Conservation (phyloP, 495 filamentous ascomycete species). For the Podospora pseudoanserina region DNA sequence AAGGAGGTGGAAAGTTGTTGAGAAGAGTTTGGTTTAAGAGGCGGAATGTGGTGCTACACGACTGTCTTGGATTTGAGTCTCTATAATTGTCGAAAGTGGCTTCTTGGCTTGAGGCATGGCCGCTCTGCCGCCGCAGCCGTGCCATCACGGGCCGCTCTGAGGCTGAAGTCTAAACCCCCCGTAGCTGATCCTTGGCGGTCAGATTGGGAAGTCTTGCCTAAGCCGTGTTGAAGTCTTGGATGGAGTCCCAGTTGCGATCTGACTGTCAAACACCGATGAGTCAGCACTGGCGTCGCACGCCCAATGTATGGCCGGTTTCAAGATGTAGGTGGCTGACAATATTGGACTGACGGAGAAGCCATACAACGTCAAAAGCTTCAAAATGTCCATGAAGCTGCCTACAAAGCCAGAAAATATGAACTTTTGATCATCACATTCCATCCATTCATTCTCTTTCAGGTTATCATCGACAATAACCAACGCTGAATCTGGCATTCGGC, state of each 20-base stretch:
- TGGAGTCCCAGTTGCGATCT: background rate
- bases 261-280: background rate
- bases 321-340: background rate
- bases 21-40: conserved; percentile 5
- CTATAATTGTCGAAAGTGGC: background rate
- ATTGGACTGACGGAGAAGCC: background rate
- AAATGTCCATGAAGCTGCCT: background rate
- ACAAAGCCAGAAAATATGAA: too few relatives aligned
- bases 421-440: background rate
- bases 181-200: background rate
- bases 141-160: background rate
- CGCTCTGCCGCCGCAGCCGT: background rate
- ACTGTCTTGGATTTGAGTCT: background rate
- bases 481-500: background rate
- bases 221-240: background rate
- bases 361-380: background rate
- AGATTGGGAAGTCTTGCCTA: background rate
- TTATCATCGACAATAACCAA: background rate
- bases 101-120: background rate
- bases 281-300: background rate
- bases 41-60: background rate
- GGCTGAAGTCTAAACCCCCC: background rate
- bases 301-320: background rate
- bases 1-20: conserved; percentile 23
- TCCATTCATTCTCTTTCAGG: background rate